Conservation (phyloP, 306 rosid species). For the Medicago arabica region DNA sequence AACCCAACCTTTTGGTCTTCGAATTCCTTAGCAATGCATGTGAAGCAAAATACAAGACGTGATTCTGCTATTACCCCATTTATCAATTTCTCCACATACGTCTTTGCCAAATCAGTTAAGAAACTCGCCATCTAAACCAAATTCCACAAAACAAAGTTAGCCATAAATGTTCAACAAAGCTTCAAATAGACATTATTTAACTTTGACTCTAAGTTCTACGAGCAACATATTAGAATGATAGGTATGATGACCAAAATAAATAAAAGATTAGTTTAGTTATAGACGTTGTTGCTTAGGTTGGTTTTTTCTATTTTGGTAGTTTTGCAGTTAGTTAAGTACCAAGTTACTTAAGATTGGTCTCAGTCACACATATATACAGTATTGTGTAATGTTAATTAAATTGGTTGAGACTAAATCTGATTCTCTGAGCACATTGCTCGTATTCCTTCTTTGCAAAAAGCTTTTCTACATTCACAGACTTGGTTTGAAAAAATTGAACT, state of each 20-base stretch:
- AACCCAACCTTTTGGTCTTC: neutral
- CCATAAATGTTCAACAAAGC: neutral
- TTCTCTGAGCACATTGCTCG: neutral
- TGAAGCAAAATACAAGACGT: neutral
- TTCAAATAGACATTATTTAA: neutral
- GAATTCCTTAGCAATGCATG: neutral
- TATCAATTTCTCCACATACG: neutral
- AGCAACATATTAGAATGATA: neutral
- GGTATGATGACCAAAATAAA: neutral
- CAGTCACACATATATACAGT: neutral
- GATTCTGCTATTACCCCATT: neutral
- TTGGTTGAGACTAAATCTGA: neutral
- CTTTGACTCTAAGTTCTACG: neutral
- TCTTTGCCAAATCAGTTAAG: neutral
- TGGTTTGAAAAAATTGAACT: neutral
- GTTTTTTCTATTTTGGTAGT: neutral
- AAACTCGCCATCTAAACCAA: constrained; percentile 4
- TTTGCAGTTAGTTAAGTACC: neutral
- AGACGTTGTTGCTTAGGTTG: neutral
- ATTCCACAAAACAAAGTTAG: neutral
- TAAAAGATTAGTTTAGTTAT: neutral
- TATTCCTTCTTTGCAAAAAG: neutral
- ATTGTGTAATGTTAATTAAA: neutral
- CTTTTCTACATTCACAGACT: neutral
- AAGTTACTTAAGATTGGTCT: neutral